Percentiles rank a stretch among this genome's conserved stretches.
Evolutionary conservation across 805 yeast species (phyloP).

Genomic region (Dipodascus geniculatus): DNA sequence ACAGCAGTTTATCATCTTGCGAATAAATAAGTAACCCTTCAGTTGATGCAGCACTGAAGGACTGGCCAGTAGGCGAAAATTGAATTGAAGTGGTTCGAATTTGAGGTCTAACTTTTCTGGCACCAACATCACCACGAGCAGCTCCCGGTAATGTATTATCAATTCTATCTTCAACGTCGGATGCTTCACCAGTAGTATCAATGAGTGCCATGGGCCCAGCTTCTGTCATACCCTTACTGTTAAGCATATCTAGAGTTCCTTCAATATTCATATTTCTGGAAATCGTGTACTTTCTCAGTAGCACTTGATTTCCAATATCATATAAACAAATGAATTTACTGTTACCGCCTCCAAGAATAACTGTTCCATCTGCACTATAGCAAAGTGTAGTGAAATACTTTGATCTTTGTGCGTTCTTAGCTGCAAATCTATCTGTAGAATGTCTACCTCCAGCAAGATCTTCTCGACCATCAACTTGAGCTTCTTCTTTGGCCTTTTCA

Average conservation of each 20-base stretch:
- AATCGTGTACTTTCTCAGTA: constrained; percentile 69
- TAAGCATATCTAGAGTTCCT: constrained; percentile 72
- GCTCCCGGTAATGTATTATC: constrained; percentile 82
- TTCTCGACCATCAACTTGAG: constrained; percentile 71
- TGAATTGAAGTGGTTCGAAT: constrained; percentile 66
- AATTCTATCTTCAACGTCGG: constrained; percentile 72
- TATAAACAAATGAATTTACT: constrained; percentile 85
- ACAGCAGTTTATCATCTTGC: constrained; percentile 58
- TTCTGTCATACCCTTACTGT: constrained; percentile 75
- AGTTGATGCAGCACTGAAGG: constrained; percentile 92
- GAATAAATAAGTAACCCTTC: constrained; percentile 83
- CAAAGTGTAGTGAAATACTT: constrained; percentile 70
- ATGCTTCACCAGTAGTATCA: constrained; percentile 76
- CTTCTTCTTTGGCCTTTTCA: constrained; percentile 67
- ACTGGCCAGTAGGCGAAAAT: constrained; percentile 81
- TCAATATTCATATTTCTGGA: constrained; percentile 84
- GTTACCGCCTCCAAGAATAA: constrained; percentile 87
- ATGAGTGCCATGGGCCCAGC: constrained; percentile 76
- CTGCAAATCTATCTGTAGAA: constrained; percentile 66
- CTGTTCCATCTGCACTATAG: constrained; percentile 82
- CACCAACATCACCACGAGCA: constrained; percentile 66
- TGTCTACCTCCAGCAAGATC: constrained; percentile 86
- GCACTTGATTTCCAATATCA: constrained; percentile 79
- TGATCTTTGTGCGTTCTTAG: constrained; percentile 72
- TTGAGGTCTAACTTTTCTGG: constrained; percentile 66